Evolutionary conservation across 768 basidiomycete species (phyloP).

Genomic region (Pulveroboletus ravenelii): DNA sequence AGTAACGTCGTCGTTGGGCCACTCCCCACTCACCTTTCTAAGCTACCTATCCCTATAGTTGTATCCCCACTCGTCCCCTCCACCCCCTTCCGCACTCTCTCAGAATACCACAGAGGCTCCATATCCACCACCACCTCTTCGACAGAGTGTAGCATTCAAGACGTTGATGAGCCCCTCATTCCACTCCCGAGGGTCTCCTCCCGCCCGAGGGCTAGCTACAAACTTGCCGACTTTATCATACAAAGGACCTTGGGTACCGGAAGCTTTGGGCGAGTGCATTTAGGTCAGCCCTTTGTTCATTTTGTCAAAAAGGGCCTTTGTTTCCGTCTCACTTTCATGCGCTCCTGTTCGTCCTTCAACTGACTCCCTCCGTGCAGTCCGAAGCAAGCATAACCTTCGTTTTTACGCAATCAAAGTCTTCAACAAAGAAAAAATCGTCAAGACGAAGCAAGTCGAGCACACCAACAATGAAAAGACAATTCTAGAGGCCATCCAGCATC

Average conservation of each 20-base stretch:
- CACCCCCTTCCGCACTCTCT: slow-evolving; percentile 26
- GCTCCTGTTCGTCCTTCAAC: background rate
- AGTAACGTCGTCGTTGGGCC: background rate
- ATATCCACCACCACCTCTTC: slow-evolving; percentile 64
- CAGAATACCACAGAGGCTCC: slow-evolving; percentile 57
- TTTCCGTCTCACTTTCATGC: background rate
- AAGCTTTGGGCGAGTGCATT: slow-evolving; percentile 94
- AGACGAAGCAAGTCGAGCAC: slow-evolving; percentile 93
- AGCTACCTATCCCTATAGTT: slow-evolving; percentile 5
- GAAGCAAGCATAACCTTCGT: slow-evolving; percentile 90
- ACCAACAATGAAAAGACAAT: slow-evolving; percentile 93
- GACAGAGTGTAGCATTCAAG: slow-evolving; percentile 45
- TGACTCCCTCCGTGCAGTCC: slow-evolving; percentile 45
- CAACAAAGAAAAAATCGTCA: slow-evolving; percentile 87
- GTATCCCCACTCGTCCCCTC: background rate
- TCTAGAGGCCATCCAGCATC: slow-evolving; percentile 79
- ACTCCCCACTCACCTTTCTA: background rate
- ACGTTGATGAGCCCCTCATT: slow-evolving; percentile 33
- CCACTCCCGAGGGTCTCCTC: slow-evolving; percentile 34
- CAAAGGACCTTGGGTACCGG: slow-evolving; percentile 88
- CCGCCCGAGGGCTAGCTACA: slow-evolving; percentile 62
- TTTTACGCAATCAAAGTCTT: slow-evolving; percentile 96
- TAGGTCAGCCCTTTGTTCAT: slow-evolving; percentile 45
- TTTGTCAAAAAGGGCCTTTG: background rate
- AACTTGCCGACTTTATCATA: slow-evolving; percentile 72